These are phyloP conservation scores for Henckelia pumila DNA, from an alignment of 257 asterid species.

Conservation along the genomic window DNA sequence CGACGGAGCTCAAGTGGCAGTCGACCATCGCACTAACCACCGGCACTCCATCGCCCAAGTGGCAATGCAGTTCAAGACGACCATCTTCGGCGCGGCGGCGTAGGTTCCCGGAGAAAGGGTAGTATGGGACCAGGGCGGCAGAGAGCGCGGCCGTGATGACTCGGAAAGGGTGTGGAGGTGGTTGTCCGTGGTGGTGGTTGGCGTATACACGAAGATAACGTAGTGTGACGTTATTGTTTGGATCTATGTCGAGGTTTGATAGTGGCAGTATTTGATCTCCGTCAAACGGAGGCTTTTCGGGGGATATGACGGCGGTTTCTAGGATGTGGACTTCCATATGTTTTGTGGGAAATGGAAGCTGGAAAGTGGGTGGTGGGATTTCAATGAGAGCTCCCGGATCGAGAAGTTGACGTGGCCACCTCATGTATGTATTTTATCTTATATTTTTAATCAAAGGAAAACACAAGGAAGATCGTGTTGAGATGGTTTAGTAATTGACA, in stretches of 20 bases:
- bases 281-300: constrained; percentile 42
- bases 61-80: constrained; percentile 62
- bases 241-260: constrained; percentile 82
- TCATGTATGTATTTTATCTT: too few species aligned
- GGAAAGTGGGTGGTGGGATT: too few species aligned
- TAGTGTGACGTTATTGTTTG: constrained; percentile 62
- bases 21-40: constrained; percentile 41
- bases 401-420: too few species aligned
- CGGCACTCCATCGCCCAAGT: constrained; percentile 55
- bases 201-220: constrained; percentile 79
- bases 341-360: constrained; percentile 17
- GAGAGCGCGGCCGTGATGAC: constrained; percentile 70
- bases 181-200: constrained; percentile 26
- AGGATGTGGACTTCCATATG: constrained; percentile 42
- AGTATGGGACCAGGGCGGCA: constrained; percentile 54
- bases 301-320: constrained; percentile 48
- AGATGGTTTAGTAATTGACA: too few species aligned
- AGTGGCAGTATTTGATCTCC: constrained; percentile 61
- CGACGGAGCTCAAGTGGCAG: constrained; percentile 34
- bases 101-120: constrained; percentile 57
- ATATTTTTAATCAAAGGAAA: too few species aligned
- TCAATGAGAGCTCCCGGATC: too few species aligned
- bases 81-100: constrained; percentile 51
- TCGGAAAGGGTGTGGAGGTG: constrained; percentile 42
- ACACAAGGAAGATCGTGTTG: too few species aligned